phyloP scores from a whole-genome alignment of 148 eudicot species.

The Mesembryanthemum crystallinum region DNA sequence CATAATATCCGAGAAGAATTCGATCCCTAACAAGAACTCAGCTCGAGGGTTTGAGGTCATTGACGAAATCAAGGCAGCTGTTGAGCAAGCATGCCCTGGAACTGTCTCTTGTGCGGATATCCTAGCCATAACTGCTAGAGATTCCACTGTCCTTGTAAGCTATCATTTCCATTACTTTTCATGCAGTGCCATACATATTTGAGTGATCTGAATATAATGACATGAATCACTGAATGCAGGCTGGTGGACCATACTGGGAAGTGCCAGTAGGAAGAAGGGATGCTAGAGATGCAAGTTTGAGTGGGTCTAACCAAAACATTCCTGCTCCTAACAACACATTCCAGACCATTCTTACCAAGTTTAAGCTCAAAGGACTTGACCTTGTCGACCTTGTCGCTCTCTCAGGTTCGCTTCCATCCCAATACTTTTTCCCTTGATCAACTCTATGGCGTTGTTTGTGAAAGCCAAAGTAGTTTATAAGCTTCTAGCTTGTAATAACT shows the following conservation, averaged over 20 bases:
- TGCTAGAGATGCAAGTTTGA: constrained; percentile 60
- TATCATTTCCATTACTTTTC: background rate
- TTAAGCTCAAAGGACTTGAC: constrained; percentile 56
- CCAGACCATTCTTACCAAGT: constrained; percentile 71
- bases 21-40: constrained; percentile 67
- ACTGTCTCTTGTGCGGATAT: constrained; percentile 90
- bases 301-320: constrained; percentile 74
- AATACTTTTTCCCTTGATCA: too few relatives aligned
- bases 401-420: constrained; percentile 44
- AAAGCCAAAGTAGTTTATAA: too few relatives aligned
- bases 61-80: constrained; percentile 67
- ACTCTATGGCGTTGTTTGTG: too few relatives aligned
- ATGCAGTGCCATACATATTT: background rate
- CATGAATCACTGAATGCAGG: constrained; percentile 12
- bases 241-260: constrained; percentile 84
- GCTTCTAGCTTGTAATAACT: too few relatives aligned
- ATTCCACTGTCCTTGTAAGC: constrained; percentile 69
- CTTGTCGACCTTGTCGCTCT: constrained; percentile 75
- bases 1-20: constrained; percentile 64
- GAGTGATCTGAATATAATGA: background rate
- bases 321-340: constrained; percentile 89
- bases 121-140: constrained; percentile 67
- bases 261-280: constrained; percentile 89
- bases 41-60: constrained; percentile 74
- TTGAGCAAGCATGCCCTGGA: constrained; percentile 72